These are phyloP conservation scores for Penicillium canariense DNA, from an alignment of 495 filamentous ascomycete species.

Conservation along the genomic window DNA sequence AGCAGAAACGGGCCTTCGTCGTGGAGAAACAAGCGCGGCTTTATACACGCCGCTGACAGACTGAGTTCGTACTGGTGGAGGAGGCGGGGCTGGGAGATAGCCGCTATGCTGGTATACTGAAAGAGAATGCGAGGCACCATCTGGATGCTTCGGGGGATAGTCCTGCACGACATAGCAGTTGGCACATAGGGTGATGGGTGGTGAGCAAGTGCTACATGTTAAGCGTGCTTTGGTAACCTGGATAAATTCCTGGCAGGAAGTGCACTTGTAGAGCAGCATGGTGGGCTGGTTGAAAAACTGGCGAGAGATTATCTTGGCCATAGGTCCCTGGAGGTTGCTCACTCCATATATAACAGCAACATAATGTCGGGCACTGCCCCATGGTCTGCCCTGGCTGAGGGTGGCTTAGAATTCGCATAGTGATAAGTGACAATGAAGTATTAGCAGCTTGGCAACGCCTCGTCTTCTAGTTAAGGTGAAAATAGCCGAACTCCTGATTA, in stretches of 20 bases:
- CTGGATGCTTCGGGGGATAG: not conserved
- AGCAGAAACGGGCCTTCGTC: not conserved
- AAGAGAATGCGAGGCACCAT: not conserved
- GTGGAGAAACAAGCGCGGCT: not conserved
- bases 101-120: not conserved
- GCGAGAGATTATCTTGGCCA: not conserved
- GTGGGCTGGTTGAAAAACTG: not conserved
- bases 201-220: not conserved
- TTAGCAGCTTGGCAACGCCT: not conserved
- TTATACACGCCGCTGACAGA: not conserved
- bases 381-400: not conserved
- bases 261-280: not conserved
- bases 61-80: not conserved
- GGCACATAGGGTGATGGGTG: not conserved
- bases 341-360: not conserved
- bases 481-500: not conserved
- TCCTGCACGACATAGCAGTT: not conserved
- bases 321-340: not conserved
- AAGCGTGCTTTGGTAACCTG: not conserved
- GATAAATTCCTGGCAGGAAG: not conserved
- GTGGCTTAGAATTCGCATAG: not conserved
- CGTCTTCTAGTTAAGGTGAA: not conserved
- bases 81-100: not conserved
- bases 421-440: not conserved
- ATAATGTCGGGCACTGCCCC: not conserved